Evolutionary conservation across 805 yeast genomes (phyloP), one percentile per base, ranked within the genome.

Genomic region (Metschnikowia kofuensis): DNA sequence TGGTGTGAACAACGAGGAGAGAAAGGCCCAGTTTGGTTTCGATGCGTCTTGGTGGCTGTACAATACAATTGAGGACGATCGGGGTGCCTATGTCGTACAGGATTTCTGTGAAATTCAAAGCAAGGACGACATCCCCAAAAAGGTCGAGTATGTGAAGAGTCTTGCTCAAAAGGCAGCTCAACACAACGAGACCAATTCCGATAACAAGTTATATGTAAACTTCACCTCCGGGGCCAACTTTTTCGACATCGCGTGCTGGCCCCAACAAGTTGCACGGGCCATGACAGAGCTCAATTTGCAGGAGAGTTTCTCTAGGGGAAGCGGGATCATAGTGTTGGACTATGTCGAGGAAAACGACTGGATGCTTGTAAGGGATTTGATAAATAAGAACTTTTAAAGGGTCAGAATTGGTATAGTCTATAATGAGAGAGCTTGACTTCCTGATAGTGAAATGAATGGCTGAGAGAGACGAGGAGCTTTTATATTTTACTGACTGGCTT

Each of bases 141-240:
- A 87, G 63, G 74, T 79, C 15, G 66, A 67, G 9, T 82, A 79
- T 57, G 80, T 86, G 53, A 80, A 78, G 59, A 72, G 77, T 30
- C 75, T 83, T 60, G 70, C 84, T 38, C 63, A 73, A 36, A 74
- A 74, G 44, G 87, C 92, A 2, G 62, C 63, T 32, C 72, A 78
- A 21, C 76, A 79, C 66, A 72, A 79, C 43, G 63, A 70, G 47
- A 54, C 68, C 27, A 65, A 66, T 48, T 30, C 46, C 15, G 77
- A 76, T 51, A 71, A 78, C 42, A 85, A 84, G 64, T 68, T 87
- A 54, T 86, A 79, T 58, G 67, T 87, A 52, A 87, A 87, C 68
- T 87, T 84, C 64, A 82, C 89, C 50, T 78, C 89, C 1, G 92
- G 85, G 14, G 76, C 90, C 39, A 84, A 84, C 66, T 84, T 85